Conservation (phyloP, 805 yeast species). For the Saccharomycopsis sp. region DNA sequence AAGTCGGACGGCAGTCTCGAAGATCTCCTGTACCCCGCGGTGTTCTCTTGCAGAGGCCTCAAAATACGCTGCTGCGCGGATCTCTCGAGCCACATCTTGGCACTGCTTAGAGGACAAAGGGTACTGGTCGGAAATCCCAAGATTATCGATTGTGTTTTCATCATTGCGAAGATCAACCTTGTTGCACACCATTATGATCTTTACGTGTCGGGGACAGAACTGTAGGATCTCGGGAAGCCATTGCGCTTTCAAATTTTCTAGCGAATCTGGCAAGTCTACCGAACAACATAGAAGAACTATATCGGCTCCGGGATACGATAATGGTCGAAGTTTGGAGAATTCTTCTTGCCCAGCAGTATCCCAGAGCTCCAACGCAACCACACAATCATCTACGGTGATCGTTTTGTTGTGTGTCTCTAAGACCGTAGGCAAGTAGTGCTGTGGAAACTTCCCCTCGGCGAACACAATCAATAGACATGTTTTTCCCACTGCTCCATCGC, state of each 20-base stretch:
- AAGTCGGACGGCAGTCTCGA: slow-evolving; percentile 76
- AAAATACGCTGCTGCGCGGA: slow-evolving; percentile 75
- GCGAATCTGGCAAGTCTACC: slow-evolving; percentile 87
- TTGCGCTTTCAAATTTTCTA: slow-evolving; percentile 53
- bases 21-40: slow-evolving; percentile 89
- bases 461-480: slow-evolving; percentile 35
- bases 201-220: slow-evolving; percentile 29
- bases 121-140: slow-evolving; percentile 14
- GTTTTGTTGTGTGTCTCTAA: slow-evolving; percentile 43
- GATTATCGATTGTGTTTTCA: slow-evolving; percentile 11
- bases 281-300: slow-evolving; percentile 94
- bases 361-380: slow-evolving; percentile 36
- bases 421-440: slow-evolving; percentile 36
- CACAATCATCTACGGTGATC: slow-evolving; percentile 34
- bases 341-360: slow-evolving; percentile 93
- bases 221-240: slow-evolving; percentile 36
- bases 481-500: slow-evolving; percentile 38
- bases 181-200: slow-evolving; percentile 18
- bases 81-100: slow-evolving; percentile 60
- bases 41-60: slow-evolving; percentile 91
- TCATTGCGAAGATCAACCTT: slow-evolving; percentile 16
- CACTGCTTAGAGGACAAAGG: slow-evolving; percentile 36
- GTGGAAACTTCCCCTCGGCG: slow-evolving; percentile 34
- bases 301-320: slow-evolving; percentile 91
- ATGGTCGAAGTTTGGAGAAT: slow-evolving; percentile 85